Conservation (phyloP, 208 protist genomes). For the Herpetomonas muscarum region DNA sequence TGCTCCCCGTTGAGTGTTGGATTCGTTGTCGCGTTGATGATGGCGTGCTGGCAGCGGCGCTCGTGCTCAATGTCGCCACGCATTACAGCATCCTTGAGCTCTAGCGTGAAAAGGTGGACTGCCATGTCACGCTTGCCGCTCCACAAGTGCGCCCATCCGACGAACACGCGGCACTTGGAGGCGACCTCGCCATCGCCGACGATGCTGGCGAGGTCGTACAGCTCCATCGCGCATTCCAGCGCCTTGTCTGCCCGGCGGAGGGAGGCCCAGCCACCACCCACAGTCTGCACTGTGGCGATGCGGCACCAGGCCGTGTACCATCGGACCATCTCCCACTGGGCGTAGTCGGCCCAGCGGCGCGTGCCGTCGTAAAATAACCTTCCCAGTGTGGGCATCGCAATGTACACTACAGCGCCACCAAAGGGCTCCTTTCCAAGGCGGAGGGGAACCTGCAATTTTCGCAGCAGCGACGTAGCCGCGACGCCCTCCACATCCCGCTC, state of each 20-base stretch:
- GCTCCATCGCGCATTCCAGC: slow-evolving; percentile 42
- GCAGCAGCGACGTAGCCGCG: too few relatives aligned
- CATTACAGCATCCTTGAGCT: slow-evolving; percentile 23
- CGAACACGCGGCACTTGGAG: slow-evolving; percentile 60
- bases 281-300: slow-evolving; percentile 59
- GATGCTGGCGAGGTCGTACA: slow-evolving; percentile 30
- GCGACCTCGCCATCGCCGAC: slow-evolving; percentile 38
- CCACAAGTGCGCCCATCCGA: slow-evolving; percentile 73
- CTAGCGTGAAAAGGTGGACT: slow-evolving; percentile 30
- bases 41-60: slow-evolving; percentile 50
- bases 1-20: slow-evolving; percentile 14
- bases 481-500: too few relatives aligned
- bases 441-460: too few relatives aligned
- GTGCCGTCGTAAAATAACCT: slow-evolving; percentile 31
- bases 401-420: slow-evolving; percentile 11
- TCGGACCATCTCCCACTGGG: slow-evolving; percentile 36
- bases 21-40: slow-evolving; percentile 39
- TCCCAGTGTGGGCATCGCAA: slow-evolving; percentile 32
- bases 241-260: slow-evolving; percentile 54
- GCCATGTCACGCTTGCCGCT: slow-evolving; percentile 33
- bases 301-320: slow-evolving; percentile 36
- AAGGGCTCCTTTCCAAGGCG: not conserved
- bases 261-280: slow-evolving; percentile 77
- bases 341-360: slow-evolving; percentile 32
- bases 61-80: slow-evolving; percentile 39